Evolutionary conservation across 2,329 filamentous ascomycete species (phyloP).

Genomic region (Botrytis deweyae): DNA sequence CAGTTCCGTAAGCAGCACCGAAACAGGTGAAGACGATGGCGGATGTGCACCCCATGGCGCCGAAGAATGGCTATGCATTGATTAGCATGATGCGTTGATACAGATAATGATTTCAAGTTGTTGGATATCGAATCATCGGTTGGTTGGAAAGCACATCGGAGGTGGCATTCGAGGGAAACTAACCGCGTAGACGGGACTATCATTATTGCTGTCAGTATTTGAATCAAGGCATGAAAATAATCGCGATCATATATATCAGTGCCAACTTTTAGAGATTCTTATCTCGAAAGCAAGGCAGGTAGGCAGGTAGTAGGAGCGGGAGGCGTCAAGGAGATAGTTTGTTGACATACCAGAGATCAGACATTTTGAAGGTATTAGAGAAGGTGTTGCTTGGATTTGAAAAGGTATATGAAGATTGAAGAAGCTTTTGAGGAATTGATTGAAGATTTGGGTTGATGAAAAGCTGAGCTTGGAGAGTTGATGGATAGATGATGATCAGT

Average conservation of each 20-base stretch:
- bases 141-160: slow-evolving; percentile 6
- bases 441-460: slow-evolving; percentile 33
- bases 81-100: slow-evolving; percentile 35
- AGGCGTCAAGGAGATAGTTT: slow-evolving; percentile 31
- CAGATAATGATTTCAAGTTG: slow-evolving; percentile 24
- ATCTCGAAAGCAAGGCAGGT: slow-evolving; percentile 23
- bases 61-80: slow-evolving; percentile 74
- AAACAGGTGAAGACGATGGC: slow-evolving; percentile 97
- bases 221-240: slow-evolving; percentile 8
- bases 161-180: slow-evolving; percentile 51
- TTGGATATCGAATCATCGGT: neutral
- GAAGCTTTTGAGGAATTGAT: slow-evolving; percentile 32
- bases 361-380: slow-evolving; percentile 59
- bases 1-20: slow-evolving; percentile 96
- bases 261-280: slow-evolving; percentile 25
- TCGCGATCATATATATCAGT: slow-evolving; percentile 17
- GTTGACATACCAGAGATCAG: slow-evolving; percentile 70
- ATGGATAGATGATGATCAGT: slow-evolving; percentile 32
- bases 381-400: slow-evolving; percentile 25
- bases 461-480: slow-evolving; percentile 32
- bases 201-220: slow-evolving; percentile 47
- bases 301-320: slow-evolving; percentile 2
- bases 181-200: slow-evolving; percentile 97
- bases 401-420: slow-evolving; percentile 28
- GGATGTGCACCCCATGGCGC: slow-evolving; percentile 93